Evolutionary conservation across 2,329 filamentous ascomycete species (phyloP).

Genomic region (Fusarium chlamydosporum): DNA sequence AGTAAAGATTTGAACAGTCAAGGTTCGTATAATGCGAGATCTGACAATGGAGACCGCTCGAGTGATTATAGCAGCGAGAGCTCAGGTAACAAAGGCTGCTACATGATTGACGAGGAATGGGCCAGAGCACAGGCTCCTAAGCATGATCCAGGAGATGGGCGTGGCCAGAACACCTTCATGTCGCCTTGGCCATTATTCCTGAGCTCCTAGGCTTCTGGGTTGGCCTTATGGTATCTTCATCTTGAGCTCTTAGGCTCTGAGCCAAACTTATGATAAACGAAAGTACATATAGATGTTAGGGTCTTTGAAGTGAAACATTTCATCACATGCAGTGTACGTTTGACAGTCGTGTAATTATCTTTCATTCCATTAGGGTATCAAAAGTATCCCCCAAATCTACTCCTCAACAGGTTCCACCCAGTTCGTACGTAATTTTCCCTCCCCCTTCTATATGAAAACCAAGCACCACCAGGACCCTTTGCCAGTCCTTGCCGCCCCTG

Average conservation of each 20-base stretch:
- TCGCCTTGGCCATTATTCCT: not conserved
- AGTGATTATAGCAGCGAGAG: not conserved
- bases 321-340: not conserved
- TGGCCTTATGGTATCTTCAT: not conserved
- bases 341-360: conserved; percentile 30
- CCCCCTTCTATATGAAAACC: conserved; percentile 43
- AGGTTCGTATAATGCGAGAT: not conserved
- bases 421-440: conserved; percentile 45
- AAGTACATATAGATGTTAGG: conserved; percentile 5
- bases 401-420: conserved; percentile 47
- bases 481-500: conserved; percentile 28
- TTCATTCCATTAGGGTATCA: conserved; percentile 50
- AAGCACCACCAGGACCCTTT: conserved; percentile 36
- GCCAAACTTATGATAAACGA: not conserved
- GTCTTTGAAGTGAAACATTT: not conserved
- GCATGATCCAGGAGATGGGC: not conserved
- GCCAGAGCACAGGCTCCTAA: not conserved
- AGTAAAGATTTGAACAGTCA: not conserved
- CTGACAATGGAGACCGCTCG: not conserved
- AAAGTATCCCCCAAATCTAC: conserved; percentile 43
- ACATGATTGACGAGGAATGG: not conserved
- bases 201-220: no score
- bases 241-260: not conserved
- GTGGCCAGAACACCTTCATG: not conserved
- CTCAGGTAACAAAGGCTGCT: not conserved